phyloP scores from a whole-genome alignment of 1,284 basidiomycete species.

The Boletus hoseneyae region DNA sequence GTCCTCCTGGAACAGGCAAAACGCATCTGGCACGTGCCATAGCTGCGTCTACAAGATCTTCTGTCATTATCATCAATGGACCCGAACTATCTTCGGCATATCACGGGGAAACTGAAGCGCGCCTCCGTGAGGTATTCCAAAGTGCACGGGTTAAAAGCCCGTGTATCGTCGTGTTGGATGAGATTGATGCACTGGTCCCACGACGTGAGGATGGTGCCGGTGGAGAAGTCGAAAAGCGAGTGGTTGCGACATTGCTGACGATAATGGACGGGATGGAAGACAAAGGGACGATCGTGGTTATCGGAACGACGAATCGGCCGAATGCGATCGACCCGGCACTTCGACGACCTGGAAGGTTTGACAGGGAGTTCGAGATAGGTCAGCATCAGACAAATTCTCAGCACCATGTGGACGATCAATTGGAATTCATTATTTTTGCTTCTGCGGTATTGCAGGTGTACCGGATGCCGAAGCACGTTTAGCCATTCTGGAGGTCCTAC shows the following conservation, averaged over 20 bases:
- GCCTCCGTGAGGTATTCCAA: slow-evolving; percentile 85
- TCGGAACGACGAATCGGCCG: slow-evolving; percentile 96
- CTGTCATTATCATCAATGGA: slow-evolving; percentile 88
- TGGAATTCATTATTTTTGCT: slow-evolving; percentile 3
- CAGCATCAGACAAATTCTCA: slow-evolving; percentile 15
- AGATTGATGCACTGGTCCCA: slow-evolving; percentile 95
- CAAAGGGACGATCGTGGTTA: slow-evolving; percentile 65
- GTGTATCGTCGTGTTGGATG: slow-evolving; percentile 93
- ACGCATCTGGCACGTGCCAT: slow-evolving; percentile 91
- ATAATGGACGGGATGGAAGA: no score
- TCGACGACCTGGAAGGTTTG: slow-evolving; percentile 91
- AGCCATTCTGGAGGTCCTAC: slow-evolving; percentile 81
- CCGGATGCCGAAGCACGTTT: slow-evolving; percentile 83
- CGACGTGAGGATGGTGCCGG: slow-evolving; percentile 83
- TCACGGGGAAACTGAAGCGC: slow-evolving; percentile 95
- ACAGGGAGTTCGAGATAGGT: slow-evolving; percentile 97
- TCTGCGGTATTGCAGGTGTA: slow-evolving; percentile 57
- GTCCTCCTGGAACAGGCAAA: slow-evolving; percentile 93
- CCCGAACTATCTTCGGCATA: slow-evolving; percentile 93
- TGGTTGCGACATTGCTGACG: slow-evolving; percentile 95
- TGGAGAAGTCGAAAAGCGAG: slow-evolving; percentile 93
- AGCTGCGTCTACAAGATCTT: slow-evolving; percentile 74
- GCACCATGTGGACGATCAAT: background rate
- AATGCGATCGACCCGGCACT: slow-evolving; percentile 97
- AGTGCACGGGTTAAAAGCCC: slow-evolving; percentile 82